Evolutionary conservation across 139 green algal genomes (phyloP).

Genomic region (Coelastrella sp.): DNA sequence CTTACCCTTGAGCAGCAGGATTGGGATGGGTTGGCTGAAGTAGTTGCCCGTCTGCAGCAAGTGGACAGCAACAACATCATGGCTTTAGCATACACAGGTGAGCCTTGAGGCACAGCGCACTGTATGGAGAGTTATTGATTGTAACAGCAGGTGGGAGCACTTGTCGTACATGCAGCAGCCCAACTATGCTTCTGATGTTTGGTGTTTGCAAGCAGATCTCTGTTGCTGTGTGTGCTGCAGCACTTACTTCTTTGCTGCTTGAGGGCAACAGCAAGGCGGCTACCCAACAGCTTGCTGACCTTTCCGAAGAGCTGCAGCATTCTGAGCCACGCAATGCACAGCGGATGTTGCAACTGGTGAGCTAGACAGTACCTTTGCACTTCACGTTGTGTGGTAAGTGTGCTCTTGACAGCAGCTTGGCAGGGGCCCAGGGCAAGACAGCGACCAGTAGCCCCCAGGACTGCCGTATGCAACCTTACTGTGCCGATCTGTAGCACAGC

Average conservation of each 20-base stretch:
- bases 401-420: not conserved
- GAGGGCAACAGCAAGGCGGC: slow-evolving; percentile 65
- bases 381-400: no score
- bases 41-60: slow-evolving; percentile 49
- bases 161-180: not conserved
- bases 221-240: slow-evolving; percentile 43
- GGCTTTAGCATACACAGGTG: slow-evolving; percentile 63
- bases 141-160: not conserved
- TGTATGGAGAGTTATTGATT: not conserved
- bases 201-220: not conserved
- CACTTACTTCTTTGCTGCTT: slow-evolving; percentile 54
- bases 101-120: not conserved
- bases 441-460: not conserved
- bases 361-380: not conserved
- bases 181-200: slow-evolving; percentile 7
- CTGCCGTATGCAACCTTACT: no score
- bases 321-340: slow-evolving; percentile 73
- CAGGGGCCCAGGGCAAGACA: not conserved
- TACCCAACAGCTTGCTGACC: slow-evolving; percentile 58
- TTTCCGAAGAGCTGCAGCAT: slow-evolving; percentile 56
- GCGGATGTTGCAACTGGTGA: slow-evolving; percentile 49
- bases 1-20: slow-evolving; percentile 66
- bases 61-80: slow-evolving; percentile 67
- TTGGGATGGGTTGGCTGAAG: slow-evolving; percentile 60
- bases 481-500: not conserved